These are phyloP conservation scores for Acidiella bohemica DNA, from an alignment of 495 filamentous ascomycete genomes.

Conservation along the genomic window DNA sequence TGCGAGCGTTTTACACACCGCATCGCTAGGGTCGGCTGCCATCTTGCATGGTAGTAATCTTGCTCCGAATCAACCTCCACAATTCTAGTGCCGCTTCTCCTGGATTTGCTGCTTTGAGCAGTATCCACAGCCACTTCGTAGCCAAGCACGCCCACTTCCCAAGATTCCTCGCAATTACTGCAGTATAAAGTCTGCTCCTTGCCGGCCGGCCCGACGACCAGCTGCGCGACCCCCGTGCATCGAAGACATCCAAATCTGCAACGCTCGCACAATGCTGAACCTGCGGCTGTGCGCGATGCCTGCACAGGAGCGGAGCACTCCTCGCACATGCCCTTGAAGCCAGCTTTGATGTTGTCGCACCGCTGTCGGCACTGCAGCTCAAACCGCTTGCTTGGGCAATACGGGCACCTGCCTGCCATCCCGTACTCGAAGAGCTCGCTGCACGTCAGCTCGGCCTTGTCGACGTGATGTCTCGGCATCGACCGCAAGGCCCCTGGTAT, in stretches of 20 bases:
- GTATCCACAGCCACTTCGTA: constrained; percentile 11
- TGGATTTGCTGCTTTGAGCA: background rate
- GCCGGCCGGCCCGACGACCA: background rate
- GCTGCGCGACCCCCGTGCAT: constrained; percentile 3
- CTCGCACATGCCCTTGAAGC: constrained; percentile 6
- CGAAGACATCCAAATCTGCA: constrained; percentile 20
- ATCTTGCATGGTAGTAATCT: constrained; percentile 3
- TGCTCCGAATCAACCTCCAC: constrained; percentile 1
- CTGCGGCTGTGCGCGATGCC: background rate
- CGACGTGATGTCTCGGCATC: background rate
- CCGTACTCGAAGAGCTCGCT: constrained; percentile 6
- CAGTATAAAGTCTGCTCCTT: constrained; percentile 3
- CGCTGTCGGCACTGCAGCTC: background rate
- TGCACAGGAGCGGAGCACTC: constrained; percentile 6
- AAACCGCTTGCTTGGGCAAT: background rate
- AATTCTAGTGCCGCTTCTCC: background rate
- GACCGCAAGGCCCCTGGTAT: constrained; percentile 24
- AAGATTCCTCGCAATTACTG: constrained; percentile 3
- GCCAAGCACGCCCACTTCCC: constrained; percentile 15
- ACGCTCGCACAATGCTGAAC: constrained; percentile 4
- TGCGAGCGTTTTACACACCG: too few species aligned
- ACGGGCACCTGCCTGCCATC: constrained; percentile 5
- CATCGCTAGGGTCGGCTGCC: too few species aligned
- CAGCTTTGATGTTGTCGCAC: background rate
- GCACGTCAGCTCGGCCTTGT: background rate